phyloP scores from a whole-genome alignment of 371 early-diverging fungal genomes.

The Blastocladiella emersonii region DNA sequence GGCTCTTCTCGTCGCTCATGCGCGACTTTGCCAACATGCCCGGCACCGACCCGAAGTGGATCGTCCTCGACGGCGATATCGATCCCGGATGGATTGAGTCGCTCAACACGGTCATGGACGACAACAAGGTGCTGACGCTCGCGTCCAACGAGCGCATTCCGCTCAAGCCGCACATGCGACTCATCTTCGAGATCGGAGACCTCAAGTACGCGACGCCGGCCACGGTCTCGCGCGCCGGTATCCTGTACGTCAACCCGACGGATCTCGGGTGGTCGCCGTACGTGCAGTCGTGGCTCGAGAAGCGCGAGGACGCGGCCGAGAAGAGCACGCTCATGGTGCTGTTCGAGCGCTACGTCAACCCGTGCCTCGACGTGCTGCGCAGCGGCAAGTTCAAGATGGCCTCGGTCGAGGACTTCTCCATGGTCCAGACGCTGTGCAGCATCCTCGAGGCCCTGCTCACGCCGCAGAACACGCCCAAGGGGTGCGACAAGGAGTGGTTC shows the following conservation, averaged over 20 bases:
- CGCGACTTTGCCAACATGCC: conserved; percentile 38
- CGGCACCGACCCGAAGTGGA: conserved; percentile 46
- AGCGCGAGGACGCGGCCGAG: conserved; percentile 40
- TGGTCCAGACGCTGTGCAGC: conserved; percentile 39
- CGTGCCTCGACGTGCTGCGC: conserved; percentile 32
- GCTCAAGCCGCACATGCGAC: conserved; percentile 42
- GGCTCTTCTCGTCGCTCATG: conserved; percentile 40
- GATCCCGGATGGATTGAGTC: conserved; percentile 58
- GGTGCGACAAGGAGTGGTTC: conserved; percentile 50
- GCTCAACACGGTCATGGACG: conserved; percentile 55
- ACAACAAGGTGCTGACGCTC: conserved; percentile 49
- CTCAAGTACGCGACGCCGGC: conserved; percentile 52
- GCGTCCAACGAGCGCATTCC: conserved; percentile 55
- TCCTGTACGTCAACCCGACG: conserved; percentile 39
- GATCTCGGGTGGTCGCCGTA: conserved; percentile 48
- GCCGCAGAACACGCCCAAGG: conserved; percentile 39
- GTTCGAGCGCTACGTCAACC: conserved; percentile 43
- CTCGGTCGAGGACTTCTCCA: conserved; percentile 38
- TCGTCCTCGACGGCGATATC: conserved; percentile 46
- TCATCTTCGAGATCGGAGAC: conserved; percentile 46
- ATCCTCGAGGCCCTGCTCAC: conserved; percentile 42
- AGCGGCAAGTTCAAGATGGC: conserved; percentile 40
- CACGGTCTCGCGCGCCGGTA: conserved; percentile 55
- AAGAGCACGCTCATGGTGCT: conserved; percentile 35
- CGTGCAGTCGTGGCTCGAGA: conserved; percentile 50